Conservation (phyloP, 148 eudicot genomes). For the Amaranthus palmeri region DNA sequence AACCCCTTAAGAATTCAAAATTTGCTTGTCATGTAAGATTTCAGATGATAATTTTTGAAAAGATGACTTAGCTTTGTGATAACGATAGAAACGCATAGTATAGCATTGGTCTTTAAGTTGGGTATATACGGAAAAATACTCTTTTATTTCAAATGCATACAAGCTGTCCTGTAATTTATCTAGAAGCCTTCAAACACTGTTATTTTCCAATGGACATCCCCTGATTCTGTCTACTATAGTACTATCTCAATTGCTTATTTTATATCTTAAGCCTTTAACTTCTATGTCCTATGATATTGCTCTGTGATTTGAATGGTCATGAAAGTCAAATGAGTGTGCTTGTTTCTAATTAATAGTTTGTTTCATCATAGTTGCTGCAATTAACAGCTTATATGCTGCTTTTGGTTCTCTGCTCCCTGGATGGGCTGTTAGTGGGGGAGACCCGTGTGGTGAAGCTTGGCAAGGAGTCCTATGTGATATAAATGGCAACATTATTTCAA, state of each 20-base stretch:
- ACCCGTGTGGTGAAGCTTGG: constrained; percentile 80
- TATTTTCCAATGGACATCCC: background rate
- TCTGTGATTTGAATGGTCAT: no score
- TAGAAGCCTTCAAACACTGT: no score
- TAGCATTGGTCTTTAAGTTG: background rate
- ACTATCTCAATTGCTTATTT: background rate
- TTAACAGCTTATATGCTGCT: constrained; percentile 64
- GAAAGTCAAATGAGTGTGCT: background rate
- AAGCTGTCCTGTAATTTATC: no score
- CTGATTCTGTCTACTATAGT: no score
- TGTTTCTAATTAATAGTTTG: constrained; percentile 13
- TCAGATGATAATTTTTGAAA: background rate
- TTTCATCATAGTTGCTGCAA: constrained; percentile 67
- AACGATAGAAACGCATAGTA: background rate
- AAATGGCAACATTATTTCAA: constrained; percentile 46
- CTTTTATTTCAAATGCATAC: background rate
- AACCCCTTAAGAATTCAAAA: no score
- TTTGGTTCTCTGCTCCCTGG: constrained; percentile 84
- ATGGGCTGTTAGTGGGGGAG: constrained; percentile 75
- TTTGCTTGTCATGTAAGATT: no score
- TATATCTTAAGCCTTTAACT: no score
- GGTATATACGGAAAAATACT: background rate
- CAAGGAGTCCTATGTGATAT: constrained; percentile 76
- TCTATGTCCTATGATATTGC: no score
- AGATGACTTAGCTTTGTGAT: background rate